Conservation (phyloP, 495 filamentous ascomycete species). For the Trichocladium uniseriatum region DNA sequence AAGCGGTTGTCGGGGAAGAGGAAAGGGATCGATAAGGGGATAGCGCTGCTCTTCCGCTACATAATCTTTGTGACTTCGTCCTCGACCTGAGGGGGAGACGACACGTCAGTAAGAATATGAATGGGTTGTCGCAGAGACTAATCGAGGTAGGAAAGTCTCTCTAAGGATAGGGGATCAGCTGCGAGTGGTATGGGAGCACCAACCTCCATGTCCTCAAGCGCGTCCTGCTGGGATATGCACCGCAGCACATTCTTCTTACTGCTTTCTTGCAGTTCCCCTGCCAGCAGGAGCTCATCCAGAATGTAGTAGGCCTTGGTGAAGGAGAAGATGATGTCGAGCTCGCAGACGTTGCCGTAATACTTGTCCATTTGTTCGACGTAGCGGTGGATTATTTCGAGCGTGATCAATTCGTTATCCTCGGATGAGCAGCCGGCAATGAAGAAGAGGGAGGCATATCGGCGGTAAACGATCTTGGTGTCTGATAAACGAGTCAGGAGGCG, state of each 20-base stretch:
- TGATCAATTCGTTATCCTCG: slow-evolving; percentile 95
- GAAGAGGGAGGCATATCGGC: slow-evolving; percentile 96
- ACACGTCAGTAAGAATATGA: slow-evolving; percentile 44
- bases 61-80: slow-evolving; percentile 95
- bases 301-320: slow-evolving; percentile 92
- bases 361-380: slow-evolving; percentile 99
- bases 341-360: slow-evolving; percentile 99
- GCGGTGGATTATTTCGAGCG: slow-evolving; percentile 94
- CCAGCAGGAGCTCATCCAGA: slow-evolving; percentile 91
- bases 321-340: slow-evolving; percentile 97
- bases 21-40: slow-evolving; percentile 9
- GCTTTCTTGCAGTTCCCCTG: slow-evolving; percentile 96
- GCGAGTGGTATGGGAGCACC: too few relatives aligned
- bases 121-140: not conserved
- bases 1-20: not conserved
- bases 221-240: slow-evolving; percentile 91
- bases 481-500: slow-evolving; percentile 13
- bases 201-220: slow-evolving; percentile 95
- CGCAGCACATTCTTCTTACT: slow-evolving; percentile 97
- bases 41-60: slow-evolving; percentile 45
- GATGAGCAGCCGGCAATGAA: slow-evolving; percentile 96
- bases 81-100: slow-evolving; percentile 63
- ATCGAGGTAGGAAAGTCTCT: too few relatives aligned
- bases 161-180: too few relatives aligned
- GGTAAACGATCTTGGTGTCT: slow-evolving; percentile 98